Evolutionary conservation across 1,284 basidiomycete species (phyloP).

Genomic region (Irpex lacteus): DNA sequence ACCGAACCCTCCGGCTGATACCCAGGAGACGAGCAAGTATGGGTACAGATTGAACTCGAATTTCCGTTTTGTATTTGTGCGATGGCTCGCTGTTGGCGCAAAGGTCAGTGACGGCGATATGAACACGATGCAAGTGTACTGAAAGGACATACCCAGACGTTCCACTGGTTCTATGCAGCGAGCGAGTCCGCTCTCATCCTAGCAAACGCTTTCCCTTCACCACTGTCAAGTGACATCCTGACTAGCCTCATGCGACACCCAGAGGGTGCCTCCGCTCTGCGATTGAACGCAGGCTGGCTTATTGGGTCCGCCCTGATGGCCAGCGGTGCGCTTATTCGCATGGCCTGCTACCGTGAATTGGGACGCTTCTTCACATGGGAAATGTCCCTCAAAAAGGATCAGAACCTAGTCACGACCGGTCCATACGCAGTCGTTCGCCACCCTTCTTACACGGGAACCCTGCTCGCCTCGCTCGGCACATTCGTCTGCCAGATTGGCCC

Average conservation of each 20-base stretch:
- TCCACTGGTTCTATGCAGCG: not conserved
- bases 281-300: conserved; percentile 17
- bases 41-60: not conserved
- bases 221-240: not conserved
- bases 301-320: conserved; percentile 14
- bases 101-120: not conserved
- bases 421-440: conserved; percentile 25
- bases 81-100: not conserved
- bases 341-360: conserved; percentile 20
- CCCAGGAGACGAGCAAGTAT: not conserved
- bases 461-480: conserved; percentile 11
- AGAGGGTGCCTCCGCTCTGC: conserved; percentile 1
- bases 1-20: not conserved
- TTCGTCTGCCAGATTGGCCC: conserved; percentile 3
- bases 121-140: not conserved
- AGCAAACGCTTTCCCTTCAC: not conserved
- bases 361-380: conserved; percentile 25
- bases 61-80: not conserved
- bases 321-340: conserved; percentile 17
- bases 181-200: conserved; percentile 5
- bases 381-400: conserved; percentile 19
- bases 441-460: conserved; percentile 20
- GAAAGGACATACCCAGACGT: not conserved
- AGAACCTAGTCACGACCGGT: conserved; percentile 21
- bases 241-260: not conserved